Base-by-base conservation (phyloP, 495 filamentous ascomycete genomes). In the Gamarada debralockiae region DNA sequence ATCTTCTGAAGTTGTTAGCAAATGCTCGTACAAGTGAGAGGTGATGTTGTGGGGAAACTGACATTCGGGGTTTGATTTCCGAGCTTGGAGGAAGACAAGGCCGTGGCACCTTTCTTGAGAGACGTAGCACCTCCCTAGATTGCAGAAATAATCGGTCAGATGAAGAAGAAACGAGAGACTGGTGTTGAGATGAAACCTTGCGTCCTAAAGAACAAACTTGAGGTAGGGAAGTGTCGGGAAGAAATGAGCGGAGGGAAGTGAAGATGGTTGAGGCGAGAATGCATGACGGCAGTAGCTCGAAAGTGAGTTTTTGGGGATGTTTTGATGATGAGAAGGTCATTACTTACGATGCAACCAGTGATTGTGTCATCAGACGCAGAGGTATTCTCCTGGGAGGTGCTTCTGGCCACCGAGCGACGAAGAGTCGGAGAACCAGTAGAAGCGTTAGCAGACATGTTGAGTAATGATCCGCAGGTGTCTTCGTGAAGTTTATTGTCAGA, bases 351-450 rank as follows among this genome's bases (percentile, higher is more conserved):
- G 49, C 58, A 56, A 47, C 48, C 44, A 40, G 62, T 53, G 56
- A 51, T 34, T 39, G 58, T 59, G 50, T 68, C 70, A 31, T 66
- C 66, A 50, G 65, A 59, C 36, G 62, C 44, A 50, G 64, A 70
- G 36, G 62, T 45, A 50, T 77, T 79, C 60, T 78, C 72, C 53
- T 69, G 70, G 13, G 68, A 66, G 47, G 50, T 46, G 45, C 53
- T 70, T 52, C 68, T 67, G 52, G 65, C 56, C 21, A 58, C 57
- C 7, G 63, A 57, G 8, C 73, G 72, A 53, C 74, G 70, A 48
- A 68, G 64, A 44, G 57, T 62, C 23, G 79, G 76, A 39, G 79
- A 81, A 33, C 74, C 77, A 22, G 70, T 72, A 14, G 74, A 72
- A 24, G 65, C 57, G 18, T 66, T 48, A 22, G 65, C 50, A 56